Percentiles rank a stretch among this genome's conserved stretches.
phyloP scores from a whole-genome alignment of 352 stramenopile species.

The Globisporangium nunn region DNA sequence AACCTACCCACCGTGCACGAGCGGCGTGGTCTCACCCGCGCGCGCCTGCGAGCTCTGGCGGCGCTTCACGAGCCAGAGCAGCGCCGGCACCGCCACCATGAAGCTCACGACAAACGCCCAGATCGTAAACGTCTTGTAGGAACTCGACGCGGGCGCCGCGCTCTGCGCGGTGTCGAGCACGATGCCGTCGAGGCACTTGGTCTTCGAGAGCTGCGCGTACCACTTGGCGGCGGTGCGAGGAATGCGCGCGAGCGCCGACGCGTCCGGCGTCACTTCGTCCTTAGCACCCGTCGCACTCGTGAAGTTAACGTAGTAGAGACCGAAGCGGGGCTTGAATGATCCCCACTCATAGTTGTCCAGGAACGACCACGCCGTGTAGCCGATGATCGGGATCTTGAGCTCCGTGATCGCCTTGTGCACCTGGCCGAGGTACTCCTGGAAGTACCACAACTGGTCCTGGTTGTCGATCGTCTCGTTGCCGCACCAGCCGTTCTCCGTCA shows the following conservation, averaged over 20 bases:
- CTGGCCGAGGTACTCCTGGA: conserved; percentile 18
- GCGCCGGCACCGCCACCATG: conserved; percentile 11
- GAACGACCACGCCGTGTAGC: conserved; percentile 91
- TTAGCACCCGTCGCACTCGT: conserved; percentile 18
- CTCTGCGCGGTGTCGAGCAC: background rate
- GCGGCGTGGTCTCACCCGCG: background rate
- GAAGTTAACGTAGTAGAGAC: conserved; percentile 47
- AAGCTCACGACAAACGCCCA: conserved; percentile 19
- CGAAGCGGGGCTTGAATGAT: conserved; percentile 46
- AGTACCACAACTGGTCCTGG: conserved; percentile 6
- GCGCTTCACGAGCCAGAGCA: conserved; percentile 14
- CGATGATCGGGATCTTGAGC: conserved; percentile 47
- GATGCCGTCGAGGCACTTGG: conserved; percentile 9
- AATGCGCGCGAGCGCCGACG: conserved; percentile 9
- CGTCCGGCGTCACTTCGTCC: conserved; percentile 4
- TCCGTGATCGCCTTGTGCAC: conserved; percentile 42
- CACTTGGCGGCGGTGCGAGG: conserved; percentile 17
- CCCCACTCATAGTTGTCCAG: conserved; percentile 96
- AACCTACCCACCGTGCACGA: background rate
- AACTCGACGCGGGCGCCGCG: background rate
- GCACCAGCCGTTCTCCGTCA: conserved; percentile 7
- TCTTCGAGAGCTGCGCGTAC: conserved; percentile 6
- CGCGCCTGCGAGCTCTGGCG: conserved; percentile 11
- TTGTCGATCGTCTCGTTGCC: conserved; percentile 6
- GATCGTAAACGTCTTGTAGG: background rate